Percentiles rank a stretch among this genome's conserved stretches.
Evolutionary conservation across 2,329 filamentous ascomycete genomes (phyloP).

Genomic region (Dothideomycetes sp.): DNA sequence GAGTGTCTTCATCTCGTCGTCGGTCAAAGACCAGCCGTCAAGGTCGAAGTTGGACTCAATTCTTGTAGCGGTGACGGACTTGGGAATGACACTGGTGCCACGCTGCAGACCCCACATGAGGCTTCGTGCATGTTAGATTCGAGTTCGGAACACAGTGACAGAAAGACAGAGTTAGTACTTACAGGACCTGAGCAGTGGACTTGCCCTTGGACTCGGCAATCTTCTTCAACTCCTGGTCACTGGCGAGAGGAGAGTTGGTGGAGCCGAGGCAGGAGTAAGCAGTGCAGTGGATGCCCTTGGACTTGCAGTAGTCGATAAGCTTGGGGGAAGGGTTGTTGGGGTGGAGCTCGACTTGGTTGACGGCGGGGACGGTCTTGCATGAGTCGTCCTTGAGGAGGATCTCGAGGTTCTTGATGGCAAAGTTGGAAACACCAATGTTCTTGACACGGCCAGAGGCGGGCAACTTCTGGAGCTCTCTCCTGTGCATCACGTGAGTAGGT

Average conservation of each 20-base stretch:
- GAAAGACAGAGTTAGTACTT: not conserved
- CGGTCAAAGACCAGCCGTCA: slow-evolving; percentile 63
- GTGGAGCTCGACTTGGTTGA: slow-evolving; percentile 77
- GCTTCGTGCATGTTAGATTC: not conserved
- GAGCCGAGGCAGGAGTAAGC: slow-evolving; percentile 63
- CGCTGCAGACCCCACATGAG: slow-evolving; percentile 73
- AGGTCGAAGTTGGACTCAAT: slow-evolving; percentile 64
- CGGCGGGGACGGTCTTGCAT: slow-evolving; percentile 53
- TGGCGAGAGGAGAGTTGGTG: slow-evolving; percentile 56
- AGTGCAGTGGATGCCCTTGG: slow-evolving; percentile 66
- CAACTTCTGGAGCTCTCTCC: slow-evolving; percentile 36
- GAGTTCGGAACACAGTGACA: not conserved
- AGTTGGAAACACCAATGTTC: slow-evolving; percentile 65
- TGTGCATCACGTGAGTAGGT: slow-evolving; percentile 55
- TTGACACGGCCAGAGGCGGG: slow-evolving; percentile 56
- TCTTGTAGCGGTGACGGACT: slow-evolving; percentile 64
- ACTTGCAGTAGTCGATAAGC: slow-evolving; percentile 47
- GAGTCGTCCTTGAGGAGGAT: slow-evolving; percentile 54
- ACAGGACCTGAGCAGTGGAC: slow-evolving; percentile 63
- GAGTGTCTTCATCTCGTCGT: slow-evolving; percentile 62
- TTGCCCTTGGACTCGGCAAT: slow-evolving; percentile 51
- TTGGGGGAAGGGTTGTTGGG: slow-evolving; percentile 64
- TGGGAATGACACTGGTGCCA: slow-evolving; percentile 77
- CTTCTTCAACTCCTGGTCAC: slow-evolving; percentile 52
- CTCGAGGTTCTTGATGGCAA: slow-evolving; percentile 71